These are phyloP conservation scores for Maudiozyma turicensis DNA, from an alignment of 805 yeast species.

Conservation along the genomic window DNA sequence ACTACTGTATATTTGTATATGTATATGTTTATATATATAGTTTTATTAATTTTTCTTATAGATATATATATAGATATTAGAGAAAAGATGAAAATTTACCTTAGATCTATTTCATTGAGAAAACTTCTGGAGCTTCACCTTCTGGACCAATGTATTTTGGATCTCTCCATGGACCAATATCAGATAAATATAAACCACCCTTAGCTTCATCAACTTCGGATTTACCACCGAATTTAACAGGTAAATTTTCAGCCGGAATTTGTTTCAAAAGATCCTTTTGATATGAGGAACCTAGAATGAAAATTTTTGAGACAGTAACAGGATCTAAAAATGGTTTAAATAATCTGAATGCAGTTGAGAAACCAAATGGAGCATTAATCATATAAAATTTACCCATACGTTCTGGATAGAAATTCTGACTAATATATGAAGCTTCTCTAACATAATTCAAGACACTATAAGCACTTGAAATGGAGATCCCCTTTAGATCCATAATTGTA, in stretches of 20 bases:
- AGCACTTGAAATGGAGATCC: slow-evolving; percentile 77
- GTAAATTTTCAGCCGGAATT: slow-evolving; percentile 88
- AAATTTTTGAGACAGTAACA: slow-evolving; percentile 91
- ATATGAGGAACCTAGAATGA: slow-evolving; percentile 73
- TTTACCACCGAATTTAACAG: slow-evolving; percentile 80
- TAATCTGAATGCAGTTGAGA: slow-evolving; percentile 82
- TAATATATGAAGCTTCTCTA: slow-evolving; percentile 85
- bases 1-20: too few relatives aligned
- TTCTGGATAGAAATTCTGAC: slow-evolving; percentile 97
- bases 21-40: too few relatives aligned
- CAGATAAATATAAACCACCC: slow-evolving; percentile 79
- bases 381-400: slow-evolving; percentile 97
- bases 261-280: slow-evolving; percentile 78
- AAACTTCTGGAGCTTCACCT: slow-evolving; percentile 77
- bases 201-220: slow-evolving; percentile 56
- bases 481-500: slow-evolving; percentile 90
- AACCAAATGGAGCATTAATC: slow-evolving; percentile 96
- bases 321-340: slow-evolving; percentile 95
- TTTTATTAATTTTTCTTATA: neutral
- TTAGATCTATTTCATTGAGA: slow-evolving; percentile 15
- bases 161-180: slow-evolving; percentile 97
- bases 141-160: slow-evolving; percentile 83
- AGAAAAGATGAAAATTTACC: neutral
- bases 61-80: neutral
- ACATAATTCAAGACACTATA: slow-evolving; percentile 81